These are phyloP conservation scores for Bocquillonia castaneifolia DNA, from an alignment of 441 rosid genomes.

Conservation along the genomic window DNA sequence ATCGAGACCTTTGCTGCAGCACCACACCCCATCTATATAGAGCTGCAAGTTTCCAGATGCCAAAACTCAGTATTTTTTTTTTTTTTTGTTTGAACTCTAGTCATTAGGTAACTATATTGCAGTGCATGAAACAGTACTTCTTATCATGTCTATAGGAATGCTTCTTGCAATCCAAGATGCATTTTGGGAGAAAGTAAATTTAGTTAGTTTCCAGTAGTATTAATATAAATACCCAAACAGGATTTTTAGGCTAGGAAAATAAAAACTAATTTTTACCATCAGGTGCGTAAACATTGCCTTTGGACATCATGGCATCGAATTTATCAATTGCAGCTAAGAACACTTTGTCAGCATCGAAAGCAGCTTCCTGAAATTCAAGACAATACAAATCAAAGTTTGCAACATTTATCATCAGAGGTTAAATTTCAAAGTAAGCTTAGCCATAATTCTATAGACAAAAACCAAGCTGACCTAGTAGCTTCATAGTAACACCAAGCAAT, in stretches of 20 bases:
- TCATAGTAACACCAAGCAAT: background rate
- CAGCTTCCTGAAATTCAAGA: constrained; percentile 48
- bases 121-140: background rate
- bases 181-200: background rate
- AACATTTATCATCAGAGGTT: constrained; percentile 10
- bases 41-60: constrained; percentile 41
- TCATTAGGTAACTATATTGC: background rate
- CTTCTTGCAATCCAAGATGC: background rate
- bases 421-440: background rate
- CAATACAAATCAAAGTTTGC: background rate
- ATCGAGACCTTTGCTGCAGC: constrained; percentile 63
- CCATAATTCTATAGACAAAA: background rate
- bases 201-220: background rate
- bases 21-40: constrained; percentile 61
- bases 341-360: constrained; percentile 65
- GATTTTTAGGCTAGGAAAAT: background rate
- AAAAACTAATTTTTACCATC: constrained; percentile 37
- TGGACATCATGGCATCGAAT: constrained; percentile 65
- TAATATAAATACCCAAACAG: background rate
- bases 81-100: background rate
- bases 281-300: constrained; percentile 55
- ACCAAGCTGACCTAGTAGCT: background rate
- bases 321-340: constrained; percentile 73
- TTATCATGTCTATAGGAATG: background rate
- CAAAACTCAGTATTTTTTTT: background rate